Evolutionary conservation across 176 grass and related monocot species (phyloP).

Genomic region (Otatea glauca): DNA sequence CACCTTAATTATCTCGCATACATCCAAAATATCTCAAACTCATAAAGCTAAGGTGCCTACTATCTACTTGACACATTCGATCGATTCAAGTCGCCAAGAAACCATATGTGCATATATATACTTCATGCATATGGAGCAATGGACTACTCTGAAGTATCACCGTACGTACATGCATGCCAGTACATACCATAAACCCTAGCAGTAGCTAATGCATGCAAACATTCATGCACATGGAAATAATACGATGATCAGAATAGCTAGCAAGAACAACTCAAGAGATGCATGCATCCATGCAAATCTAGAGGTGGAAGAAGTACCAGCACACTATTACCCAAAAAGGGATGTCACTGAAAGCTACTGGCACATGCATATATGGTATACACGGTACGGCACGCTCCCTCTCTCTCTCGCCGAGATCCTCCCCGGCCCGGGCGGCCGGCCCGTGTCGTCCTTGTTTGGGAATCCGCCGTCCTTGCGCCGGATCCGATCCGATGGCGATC

Average conservation of each 20-base stretch:
- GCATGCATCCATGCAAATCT: background rate
- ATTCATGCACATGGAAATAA: background rate
- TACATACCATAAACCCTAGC: background rate
- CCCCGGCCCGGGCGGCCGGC: background rate
- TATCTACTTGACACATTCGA: background rate
- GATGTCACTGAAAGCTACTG: background rate
- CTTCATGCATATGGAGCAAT: background rate
- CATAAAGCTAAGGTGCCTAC: background rate
- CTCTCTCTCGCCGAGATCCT: background rate
- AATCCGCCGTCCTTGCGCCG: background rate
- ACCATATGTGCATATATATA: background rate
- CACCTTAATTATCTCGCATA: background rate
- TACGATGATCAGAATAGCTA: background rate
- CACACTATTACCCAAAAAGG: background rate
- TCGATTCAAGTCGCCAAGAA: background rate
- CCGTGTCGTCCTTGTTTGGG: constrained; percentile 20
- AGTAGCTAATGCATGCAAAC: background rate
- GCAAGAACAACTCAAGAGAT: background rate
- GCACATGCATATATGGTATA: background rate
- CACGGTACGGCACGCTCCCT: background rate
- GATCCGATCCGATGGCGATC: background rate
- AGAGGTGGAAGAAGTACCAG: background rate
- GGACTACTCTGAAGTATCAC: background rate
- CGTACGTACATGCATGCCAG: background rate
- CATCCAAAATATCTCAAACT: constrained; percentile 7